Evolutionary conservation across 805 yeast species (phyloP).

Genomic region (Yarrowia sp.): DNA sequence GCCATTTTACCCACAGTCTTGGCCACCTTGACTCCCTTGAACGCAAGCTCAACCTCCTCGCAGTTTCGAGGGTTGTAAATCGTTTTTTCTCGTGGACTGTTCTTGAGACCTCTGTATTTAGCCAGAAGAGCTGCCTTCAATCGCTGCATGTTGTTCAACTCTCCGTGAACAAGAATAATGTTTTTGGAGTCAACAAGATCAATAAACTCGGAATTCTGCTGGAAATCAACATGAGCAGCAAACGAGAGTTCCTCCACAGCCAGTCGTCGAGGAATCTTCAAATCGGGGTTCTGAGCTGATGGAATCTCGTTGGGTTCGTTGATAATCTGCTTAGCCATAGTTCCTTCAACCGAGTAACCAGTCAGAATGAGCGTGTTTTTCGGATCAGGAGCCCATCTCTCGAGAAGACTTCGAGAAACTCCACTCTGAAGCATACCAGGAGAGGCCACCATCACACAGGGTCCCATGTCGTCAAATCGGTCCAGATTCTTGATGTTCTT

Average conservation of each 20-base stretch:
- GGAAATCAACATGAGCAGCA: constrained; percentile 99
- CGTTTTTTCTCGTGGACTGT: constrained; percentile 86
- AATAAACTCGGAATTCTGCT: constrained; percentile 89
- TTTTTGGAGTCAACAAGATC: constrained; percentile 84
- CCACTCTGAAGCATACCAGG: constrained; percentile 99
- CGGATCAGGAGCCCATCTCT: constrained; percentile 97
- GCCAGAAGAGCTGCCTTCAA: constrained; percentile 89
- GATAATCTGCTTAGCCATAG: constrained; percentile 89
- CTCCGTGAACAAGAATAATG: constrained; percentile 95
- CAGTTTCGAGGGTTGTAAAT: constrained; percentile 94
- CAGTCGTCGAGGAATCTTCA: constrained; percentile 83
- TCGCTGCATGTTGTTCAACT: constrained; percentile 98
- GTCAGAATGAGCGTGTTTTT: constrained; percentile 86
- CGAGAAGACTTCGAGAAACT: constrained; percentile 86
- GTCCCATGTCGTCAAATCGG: constrained; percentile 88
- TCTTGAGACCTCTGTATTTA: constrained; percentile 79
- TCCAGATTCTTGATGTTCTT: constrained; percentile 81
- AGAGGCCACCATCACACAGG: constrained; percentile 93
- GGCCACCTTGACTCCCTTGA: constrained; percentile 84
- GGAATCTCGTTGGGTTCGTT: constrained; percentile 93
- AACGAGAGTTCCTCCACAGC: constrained; percentile 92
- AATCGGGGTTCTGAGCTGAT: constrained; percentile 78
- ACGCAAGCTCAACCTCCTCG: constrained; percentile 74
- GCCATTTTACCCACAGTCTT: constrained; percentile 71
- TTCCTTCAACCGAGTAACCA: constrained; percentile 98